A percentile compares a stretch with the other conserved stretches of the same genome.
These are phyloP conservation scores for Pistacia vera DNA, from an alignment of 345 rosid genomes.

Conservation along the genomic window DNA sequence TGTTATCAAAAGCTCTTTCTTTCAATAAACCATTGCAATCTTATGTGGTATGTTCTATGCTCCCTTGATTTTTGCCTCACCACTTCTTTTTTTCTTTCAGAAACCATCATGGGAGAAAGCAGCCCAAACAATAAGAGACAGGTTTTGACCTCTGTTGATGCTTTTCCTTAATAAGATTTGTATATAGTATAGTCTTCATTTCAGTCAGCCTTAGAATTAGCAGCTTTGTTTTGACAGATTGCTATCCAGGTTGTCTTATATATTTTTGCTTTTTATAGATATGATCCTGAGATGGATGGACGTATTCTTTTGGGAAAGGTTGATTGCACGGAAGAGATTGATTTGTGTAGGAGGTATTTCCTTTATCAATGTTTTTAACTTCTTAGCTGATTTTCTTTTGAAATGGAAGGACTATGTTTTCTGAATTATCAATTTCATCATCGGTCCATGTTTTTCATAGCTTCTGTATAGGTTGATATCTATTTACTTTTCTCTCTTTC, in stretches of 20 bases:
- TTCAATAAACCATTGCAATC: background rate
- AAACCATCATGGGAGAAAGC: conserved; percentile 99
- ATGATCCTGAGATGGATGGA: conserved; percentile 92
- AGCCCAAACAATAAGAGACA: conserved; percentile 75
- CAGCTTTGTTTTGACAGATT: conserved; percentile 5
- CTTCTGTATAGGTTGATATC: background rate
- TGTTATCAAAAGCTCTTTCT: background rate
- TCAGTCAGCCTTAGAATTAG: background rate
- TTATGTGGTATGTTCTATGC: background rate
- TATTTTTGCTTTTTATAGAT: conserved; percentile 45
- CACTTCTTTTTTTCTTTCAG: conserved; percentile 44
- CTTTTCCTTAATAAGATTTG: background rate
- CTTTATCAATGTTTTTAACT: conserved; percentile 17
- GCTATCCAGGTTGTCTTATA: conserved; percentile 17
- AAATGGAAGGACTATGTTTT: background rate
- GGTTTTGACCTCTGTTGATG: conserved; percentile 41
- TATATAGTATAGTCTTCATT: background rate
- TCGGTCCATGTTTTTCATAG: background rate
- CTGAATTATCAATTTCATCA: background rate
- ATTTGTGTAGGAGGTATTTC: conserved; percentile 85
- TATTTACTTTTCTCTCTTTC: background rate
- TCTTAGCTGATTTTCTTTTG: conserved; percentile 15
- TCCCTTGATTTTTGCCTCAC: conserved; percentile 1
- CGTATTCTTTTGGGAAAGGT: conserved; percentile 86
- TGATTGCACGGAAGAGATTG: conserved; percentile 84